phyloP scores from a whole-genome alignment of 441 rosid species.

The Adansonia gregorii region DNA sequence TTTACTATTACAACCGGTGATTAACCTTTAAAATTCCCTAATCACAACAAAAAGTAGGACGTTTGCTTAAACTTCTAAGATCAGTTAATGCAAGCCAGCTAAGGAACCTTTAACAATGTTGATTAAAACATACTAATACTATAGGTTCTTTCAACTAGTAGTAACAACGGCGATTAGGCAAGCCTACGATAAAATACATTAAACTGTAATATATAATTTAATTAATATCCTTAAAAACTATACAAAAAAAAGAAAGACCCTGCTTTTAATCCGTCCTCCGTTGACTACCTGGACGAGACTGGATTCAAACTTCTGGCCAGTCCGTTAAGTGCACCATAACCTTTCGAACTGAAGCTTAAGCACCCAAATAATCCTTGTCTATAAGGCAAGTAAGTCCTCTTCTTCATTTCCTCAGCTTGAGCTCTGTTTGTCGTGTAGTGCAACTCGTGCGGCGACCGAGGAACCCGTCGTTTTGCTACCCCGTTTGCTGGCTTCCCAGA shows the following conservation, averaged over 20 bases:
- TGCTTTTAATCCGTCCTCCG: background rate
- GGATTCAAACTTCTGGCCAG: conserved; percentile 52
- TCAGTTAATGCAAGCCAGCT: background rate
- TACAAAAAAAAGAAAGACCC: conserved; percentile 3
- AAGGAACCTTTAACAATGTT: conserved; percentile 11
- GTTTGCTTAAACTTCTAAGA: background rate
- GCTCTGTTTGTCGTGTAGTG: conserved; percentile 45
- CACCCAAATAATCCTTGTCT: conserved; percentile 59
- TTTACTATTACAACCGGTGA: background rate
- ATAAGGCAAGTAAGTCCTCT: conserved; percentile 48
- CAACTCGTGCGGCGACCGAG: conserved; percentile 50
- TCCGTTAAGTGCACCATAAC: conserved; percentile 53
- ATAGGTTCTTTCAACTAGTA: background rate
- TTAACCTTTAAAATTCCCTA: background rate
- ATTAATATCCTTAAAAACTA: conserved; percentile 13
- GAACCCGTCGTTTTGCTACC: conserved; percentile 30
- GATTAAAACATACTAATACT: background rate
- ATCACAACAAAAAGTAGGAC: background rate
- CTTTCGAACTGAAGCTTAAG: conserved; percentile 55
- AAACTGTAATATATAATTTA: background rate
- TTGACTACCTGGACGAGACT: conserved; percentile 47
- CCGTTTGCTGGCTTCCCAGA: conserved; percentile 31
- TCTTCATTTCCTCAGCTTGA: conserved; percentile 43
- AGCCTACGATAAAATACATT: conserved; percentile 5
- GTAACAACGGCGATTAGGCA: background rate